These are phyloP conservation scores for Phallus indusiatus DNA, from an alignment of 768 basidiomycete genomes.

Conservation along the genomic window DNA sequence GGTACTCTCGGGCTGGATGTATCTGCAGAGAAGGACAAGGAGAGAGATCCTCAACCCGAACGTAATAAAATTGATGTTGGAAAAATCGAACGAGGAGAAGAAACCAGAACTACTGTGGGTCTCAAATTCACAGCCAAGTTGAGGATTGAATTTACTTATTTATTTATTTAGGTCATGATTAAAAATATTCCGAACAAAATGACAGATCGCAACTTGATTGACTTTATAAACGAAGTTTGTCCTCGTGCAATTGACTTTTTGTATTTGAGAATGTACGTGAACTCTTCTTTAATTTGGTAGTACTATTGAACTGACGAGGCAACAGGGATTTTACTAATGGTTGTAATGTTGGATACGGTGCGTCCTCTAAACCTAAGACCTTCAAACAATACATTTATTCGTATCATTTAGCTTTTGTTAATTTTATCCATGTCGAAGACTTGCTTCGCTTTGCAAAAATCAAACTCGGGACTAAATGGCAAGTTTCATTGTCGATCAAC, in stretches of 20 bases:
- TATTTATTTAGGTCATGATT: constrained; percentile 53
- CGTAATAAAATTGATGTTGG: constrained; percentile 56
- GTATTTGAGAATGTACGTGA: constrained; percentile 81
- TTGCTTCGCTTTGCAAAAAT: constrained; percentile 65
- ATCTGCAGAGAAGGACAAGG: not conserved
- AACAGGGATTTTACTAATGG: constrained; percentile 12
- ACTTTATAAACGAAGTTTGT: constrained; percentile 62
- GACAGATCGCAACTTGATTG: constrained; percentile 62
- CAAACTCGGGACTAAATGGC: constrained; percentile 78
- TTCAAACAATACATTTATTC: not conserved
- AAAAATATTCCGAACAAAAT: constrained; percentile 93
- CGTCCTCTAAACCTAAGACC: not conserved
- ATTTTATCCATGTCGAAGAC: constrained; percentile 74
- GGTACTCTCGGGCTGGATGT: not conserved
- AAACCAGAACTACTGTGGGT: constrained; percentile 48
- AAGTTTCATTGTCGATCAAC: constrained; percentile 15
- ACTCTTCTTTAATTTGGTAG: not conserved
- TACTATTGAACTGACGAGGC: not conserved
- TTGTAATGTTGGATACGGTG: constrained; percentile 24
- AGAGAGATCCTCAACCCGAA: constrained; percentile 1
- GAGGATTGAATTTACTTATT: no score
- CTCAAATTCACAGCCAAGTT: constrained; percentile 12
- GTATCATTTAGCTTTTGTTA: constrained; percentile 65
- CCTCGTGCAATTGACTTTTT: constrained; percentile 77
- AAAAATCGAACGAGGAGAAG: constrained; percentile 65